Evolutionary conservation across 805 yeast genomes (phyloP), one percentile per base, ranked within the genome.

Genomic region (Ogataea nonfermentans): DNA sequence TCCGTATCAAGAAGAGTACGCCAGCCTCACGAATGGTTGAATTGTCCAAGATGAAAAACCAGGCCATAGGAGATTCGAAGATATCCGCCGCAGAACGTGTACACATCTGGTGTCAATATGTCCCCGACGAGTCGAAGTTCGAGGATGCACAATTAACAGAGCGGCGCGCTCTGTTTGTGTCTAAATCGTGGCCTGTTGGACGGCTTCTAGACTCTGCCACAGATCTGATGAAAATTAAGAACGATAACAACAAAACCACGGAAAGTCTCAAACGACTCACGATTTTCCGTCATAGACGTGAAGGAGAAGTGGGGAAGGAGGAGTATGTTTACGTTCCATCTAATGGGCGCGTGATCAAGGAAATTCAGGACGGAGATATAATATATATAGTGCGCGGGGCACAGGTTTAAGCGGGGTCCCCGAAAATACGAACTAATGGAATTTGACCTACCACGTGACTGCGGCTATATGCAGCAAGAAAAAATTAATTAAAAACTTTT

Each of bases 111-210:
- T 66, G 71, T 16, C 55, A 68, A 24, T 70, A 67, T 42, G 57
- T 75, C 13, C 59, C 68, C 20, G 61, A 59, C 37, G 63, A 41
- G 34, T 32, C 29, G 14, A 29, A 37, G 11, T 38, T 41, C 15
- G 33, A 36, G n/a, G 26, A 43, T 9, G 26, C 43, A 25, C 30
- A 31, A 6, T 47, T 30, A 12, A 45, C 36, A 43, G 41, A 37
- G 12, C 37, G 61, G 26, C 55, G 52, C 13, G 65, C 72, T 1
- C 52, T 77, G 13, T 80, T 53, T 55, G 70, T 78, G 10, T 75
- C 76, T 12, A 73, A 69, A 41, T 60, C 67, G 20, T 79, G 84
- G 83, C 75, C 79, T 0, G 70, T 78, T 23, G 86, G 86, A 1
- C 59, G 78, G 39, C 70, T 77, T 12, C 55, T 80, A 24, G 86